Conservation (phyloP, 2,329 filamentous ascomycete genomes). For the Hypomyces perniciosus region DNA sequence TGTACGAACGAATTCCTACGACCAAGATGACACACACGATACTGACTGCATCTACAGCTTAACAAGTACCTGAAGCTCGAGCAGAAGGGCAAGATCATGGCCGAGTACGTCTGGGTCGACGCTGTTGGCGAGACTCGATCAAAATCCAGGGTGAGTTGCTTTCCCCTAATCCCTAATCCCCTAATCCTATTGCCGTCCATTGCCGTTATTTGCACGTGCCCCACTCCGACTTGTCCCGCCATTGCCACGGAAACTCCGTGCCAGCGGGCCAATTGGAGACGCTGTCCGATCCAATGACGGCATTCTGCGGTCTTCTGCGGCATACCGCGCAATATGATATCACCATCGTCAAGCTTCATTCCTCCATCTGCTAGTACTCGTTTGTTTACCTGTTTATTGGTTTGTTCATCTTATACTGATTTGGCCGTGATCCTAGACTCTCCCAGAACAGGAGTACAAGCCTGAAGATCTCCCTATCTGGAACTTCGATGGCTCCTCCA, state of each 20-base stretch:
- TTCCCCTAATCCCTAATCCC: conserved; percentile 3
- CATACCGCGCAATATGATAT: too few relatives aligned
- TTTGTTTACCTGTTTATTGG: too few relatives aligned
- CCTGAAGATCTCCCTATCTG: conserved; percentile 48
- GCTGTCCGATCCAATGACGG: neutral
- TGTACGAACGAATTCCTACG: conserved; percentile 20
- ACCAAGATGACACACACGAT: neutral
- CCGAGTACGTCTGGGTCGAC: conserved; percentile 97
- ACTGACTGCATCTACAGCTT: conserved; percentile 51
- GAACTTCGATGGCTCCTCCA: conserved; percentile 73
- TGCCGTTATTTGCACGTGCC: neutral
- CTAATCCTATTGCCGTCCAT: conserved; percentile 1
- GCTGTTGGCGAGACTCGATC: conserved; percentile 76
- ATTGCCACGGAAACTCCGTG: neutral
- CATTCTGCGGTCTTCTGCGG: neutral
- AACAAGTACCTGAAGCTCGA: conserved; percentile 87
- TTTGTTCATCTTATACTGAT: neutral
- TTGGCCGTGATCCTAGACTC: conserved; percentile 34
- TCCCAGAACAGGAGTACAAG: conserved; percentile 44
- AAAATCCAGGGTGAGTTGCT: conserved; percentile 81
- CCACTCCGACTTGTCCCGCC: neutral
- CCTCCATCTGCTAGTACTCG: too few relatives aligned
- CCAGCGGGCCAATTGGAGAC: neutral
- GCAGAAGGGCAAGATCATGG: conserved; percentile 83
- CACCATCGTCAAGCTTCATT: too few relatives aligned